Conservation (phyloP, 2,329 filamentous ascomycete species). For the Sporothrix inflata region DNA sequence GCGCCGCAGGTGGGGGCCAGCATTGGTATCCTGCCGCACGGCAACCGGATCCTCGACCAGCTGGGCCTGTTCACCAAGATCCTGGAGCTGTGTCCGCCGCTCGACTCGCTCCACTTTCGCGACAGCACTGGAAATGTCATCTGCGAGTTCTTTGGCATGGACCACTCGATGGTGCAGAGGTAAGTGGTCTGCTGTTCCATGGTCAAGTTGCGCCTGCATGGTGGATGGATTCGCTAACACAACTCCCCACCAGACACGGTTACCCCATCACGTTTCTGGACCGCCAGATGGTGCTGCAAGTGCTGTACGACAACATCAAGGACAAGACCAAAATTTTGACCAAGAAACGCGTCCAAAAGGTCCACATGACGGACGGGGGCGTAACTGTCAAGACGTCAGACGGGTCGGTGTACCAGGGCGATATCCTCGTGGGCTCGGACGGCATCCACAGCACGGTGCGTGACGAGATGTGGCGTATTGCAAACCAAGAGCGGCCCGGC, state of each 20-base stretch:
- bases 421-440: constrained; percentile 46
- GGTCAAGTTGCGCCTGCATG: too few relatives aligned
- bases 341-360: constrained; percentile 38
- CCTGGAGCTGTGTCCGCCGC: constrained; percentile 24
- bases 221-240: too few relatives aligned
- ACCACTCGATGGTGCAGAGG: constrained; percentile 28
- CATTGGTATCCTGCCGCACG: constrained; percentile 50
- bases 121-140: constrained; percentile 32
- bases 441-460: constrained; percentile 44
- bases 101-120: constrained; percentile 28
- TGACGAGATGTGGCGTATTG: constrained; percentile 30
- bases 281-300: constrained; percentile 42
- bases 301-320: constrained; percentile 42
- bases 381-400: constrained; percentile 41
- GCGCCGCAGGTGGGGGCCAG: constrained; percentile 52
- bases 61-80: constrained; percentile 46
- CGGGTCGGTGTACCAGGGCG: constrained; percentile 40
- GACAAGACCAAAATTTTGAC: constrained; percentile 42
- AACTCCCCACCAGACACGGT: constrained; percentile 36
- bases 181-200: not conserved
- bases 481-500: constrained; percentile 24
- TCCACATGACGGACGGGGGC: constrained; percentile 36
- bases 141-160: constrained; percentile 33
- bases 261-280: constrained; percentile 45
- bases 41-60: constrained; percentile 54